These are phyloP conservation scores for Phytophthora niederhauseri DNA, from an alignment of 352 stramenopile genomes.

Conservation along the genomic window DNA sequence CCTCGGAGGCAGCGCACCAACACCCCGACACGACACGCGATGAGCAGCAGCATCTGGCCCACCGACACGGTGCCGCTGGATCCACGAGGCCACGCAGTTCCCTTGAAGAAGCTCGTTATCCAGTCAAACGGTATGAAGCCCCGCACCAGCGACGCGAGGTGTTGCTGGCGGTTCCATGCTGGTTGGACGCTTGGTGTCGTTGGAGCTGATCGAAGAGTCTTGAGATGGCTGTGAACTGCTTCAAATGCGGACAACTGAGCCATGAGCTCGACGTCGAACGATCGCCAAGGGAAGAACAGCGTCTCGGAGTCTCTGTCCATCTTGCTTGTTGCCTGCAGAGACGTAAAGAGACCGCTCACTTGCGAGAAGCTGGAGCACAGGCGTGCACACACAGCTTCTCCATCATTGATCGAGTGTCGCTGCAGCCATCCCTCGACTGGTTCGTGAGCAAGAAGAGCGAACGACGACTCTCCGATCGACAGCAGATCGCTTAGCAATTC, in stretches of 20 bases:
- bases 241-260: conserved; percentile 24
- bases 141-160: conserved; percentile 15
- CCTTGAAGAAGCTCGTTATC: conserved; percentile 17
- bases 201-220: background rate
- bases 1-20: conserved; percentile 34
- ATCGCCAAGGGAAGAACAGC: conserved; percentile 32
- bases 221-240: conserved; percentile 2
- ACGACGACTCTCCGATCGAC: conserved; percentile 9
- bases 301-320: background rate
- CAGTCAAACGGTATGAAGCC: conserved; percentile 32
- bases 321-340: conserved; percentile 7
- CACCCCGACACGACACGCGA: conserved; percentile 31
- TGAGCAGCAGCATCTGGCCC: conserved; percentile 27
- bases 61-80: conserved; percentile 18
- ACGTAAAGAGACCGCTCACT: conserved; percentile 9
- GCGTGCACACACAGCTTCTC: conserved; percentile 5
- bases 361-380: conserved; percentile 17
- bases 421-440: conserved; percentile 10
- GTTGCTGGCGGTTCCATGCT: conserved; percentile 8
- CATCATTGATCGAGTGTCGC: conserved; percentile 3
- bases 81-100: conserved; percentile 13
- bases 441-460: background rate
- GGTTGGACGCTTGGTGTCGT: background rate
- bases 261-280: conserved; percentile 24
- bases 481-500: conserved; percentile 40